phyloP scores from a whole-genome alignment of 1,284 basidiomycete genomes.

The Xanthoconium separans region DNA sequence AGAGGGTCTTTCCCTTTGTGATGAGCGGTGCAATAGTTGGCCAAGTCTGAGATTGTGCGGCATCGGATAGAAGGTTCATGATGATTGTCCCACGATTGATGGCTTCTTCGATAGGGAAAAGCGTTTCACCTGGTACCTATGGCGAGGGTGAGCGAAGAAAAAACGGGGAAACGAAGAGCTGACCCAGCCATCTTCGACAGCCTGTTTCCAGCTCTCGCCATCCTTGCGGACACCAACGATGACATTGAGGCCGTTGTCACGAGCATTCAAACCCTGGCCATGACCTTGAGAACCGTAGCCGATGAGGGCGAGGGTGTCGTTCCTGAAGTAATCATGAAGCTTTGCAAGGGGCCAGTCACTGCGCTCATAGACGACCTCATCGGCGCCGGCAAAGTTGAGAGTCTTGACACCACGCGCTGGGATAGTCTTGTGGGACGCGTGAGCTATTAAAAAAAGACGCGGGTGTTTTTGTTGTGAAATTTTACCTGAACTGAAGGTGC shows the following conservation, averaged over 20 bases:
- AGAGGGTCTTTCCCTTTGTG: constrained; percentile 99
- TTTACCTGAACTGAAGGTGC: constrained; percentile 45
- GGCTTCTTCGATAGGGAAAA: constrained; percentile 98
- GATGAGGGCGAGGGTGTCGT: constrained; percentile 98
- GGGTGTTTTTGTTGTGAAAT: constrained; percentile 17
- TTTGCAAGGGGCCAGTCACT: constrained; percentile 97
- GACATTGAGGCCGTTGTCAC: constrained; percentile 98
- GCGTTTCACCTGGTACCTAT: constrained; percentile 92
- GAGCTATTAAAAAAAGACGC: constrained; percentile 9
- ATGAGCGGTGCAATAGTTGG: constrained; percentile 84
- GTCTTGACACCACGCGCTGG: constrained; percentile 87
- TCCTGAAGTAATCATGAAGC: constrained; percentile 99
- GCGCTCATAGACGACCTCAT: constrained; percentile 97
- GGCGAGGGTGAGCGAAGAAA: not conserved
- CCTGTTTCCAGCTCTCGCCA: constrained; percentile 96
- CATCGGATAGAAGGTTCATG: constrained; percentile 99
- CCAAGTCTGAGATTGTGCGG: constrained; percentile 97
- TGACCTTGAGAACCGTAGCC: constrained; percentile 99
- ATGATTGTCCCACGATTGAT: constrained; percentile 96
- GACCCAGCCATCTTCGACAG: constrained; percentile 96
- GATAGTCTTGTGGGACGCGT: constrained; percentile 18
- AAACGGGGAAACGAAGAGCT: constrained; percentile 20
- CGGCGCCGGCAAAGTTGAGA: constrained; percentile 95
- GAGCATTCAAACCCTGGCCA: constrained; percentile 97
- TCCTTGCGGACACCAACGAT: constrained; percentile 98